phyloP scores from a whole-genome alignment of 805 yeast species.

The Wickerhamiella qilinensis region DNA sequence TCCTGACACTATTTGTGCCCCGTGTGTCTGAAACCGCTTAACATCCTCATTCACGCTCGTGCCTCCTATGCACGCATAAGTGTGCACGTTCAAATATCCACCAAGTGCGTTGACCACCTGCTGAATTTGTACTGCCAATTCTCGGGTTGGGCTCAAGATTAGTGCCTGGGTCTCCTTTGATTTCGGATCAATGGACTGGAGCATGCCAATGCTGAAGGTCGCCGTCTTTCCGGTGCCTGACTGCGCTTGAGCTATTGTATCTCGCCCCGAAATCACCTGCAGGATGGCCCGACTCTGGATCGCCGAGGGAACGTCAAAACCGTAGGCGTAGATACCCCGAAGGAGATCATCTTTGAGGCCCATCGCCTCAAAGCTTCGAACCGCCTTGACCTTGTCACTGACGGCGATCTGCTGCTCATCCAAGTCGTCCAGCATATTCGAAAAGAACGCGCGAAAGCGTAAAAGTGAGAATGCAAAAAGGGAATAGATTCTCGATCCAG shows the following conservation, averaged over 20 bases:
- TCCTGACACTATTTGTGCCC: slow-evolving; percentile 87
- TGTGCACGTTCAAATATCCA: slow-evolving; percentile 67
- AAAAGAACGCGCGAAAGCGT: too few relatives aligned
- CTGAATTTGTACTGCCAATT: slow-evolving; percentile 84
- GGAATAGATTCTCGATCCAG: too few relatives aligned
- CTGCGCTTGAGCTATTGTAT: slow-evolving; percentile 89
- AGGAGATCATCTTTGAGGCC: slow-evolving; percentile 23
- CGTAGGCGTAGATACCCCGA: slow-evolving; percentile 59
- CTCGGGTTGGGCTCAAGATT: slow-evolving; percentile 90
- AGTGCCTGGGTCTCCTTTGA: slow-evolving; percentile 73
- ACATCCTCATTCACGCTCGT: slow-evolving; percentile 69
- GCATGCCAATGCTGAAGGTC: slow-evolving; percentile 86
- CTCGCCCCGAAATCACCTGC: slow-evolving; percentile 62
- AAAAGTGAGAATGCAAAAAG: too few relatives aligned
- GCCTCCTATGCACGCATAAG: slow-evolving; percentile 93
- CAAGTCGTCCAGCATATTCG: slow-evolving; percentile 14
- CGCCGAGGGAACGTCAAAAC: slow-evolving; percentile 69
- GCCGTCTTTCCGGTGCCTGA: slow-evolving; percentile 99
- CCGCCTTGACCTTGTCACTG: slow-evolving; percentile 36
- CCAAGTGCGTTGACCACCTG: slow-evolving; percentile 78
- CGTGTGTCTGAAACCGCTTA: slow-evolving; percentile 46
- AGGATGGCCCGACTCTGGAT: slow-evolving; percentile 69
- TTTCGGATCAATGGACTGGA: slow-evolving; percentile 67
- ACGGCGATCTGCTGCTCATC: slow-evolving; percentile 38
- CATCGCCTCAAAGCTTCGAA: slow-evolving; percentile 19